phyloP scores from a whole-genome alignment of 1,284 basidiomycete species.

The Irpex sp. region DNA sequence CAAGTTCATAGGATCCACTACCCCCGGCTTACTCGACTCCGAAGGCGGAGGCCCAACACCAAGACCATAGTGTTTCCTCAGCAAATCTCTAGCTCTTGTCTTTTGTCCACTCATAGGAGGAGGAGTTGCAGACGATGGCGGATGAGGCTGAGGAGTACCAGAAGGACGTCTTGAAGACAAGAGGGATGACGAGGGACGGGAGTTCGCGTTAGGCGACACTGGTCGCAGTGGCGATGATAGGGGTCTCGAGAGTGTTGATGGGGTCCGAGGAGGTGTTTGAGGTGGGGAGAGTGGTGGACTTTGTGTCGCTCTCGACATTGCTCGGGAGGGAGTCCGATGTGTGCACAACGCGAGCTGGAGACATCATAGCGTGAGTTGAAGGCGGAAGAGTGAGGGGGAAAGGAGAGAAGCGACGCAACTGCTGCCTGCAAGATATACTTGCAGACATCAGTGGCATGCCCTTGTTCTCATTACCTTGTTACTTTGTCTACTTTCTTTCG shows the following conservation, averaged over 20 bases:
- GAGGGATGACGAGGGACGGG: conserved; percentile 2
- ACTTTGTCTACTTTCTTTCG: neutral
- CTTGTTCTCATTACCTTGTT: neutral
- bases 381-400: neutral
- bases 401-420: neutral
- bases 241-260: conserved; percentile 14
- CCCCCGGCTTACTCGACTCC: conserved; percentile 37
- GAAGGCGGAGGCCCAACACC: conserved; percentile 67
- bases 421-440: neutral
- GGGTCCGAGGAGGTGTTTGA: neutral
- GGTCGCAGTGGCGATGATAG: conserved; percentile 26
- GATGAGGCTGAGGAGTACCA: neutral
- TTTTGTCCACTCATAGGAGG: conserved; percentile 30
- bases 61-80: conserved; percentile 82
- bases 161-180: neutral
- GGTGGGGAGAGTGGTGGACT: conserved; percentile 10
- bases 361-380: too few relatives aligned
- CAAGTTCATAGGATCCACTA: conserved; percentile 75
- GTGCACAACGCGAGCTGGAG: too few relatives aligned
- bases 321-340: too few relatives aligned
- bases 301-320: conserved; percentile 6
- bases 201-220: conserved; percentile 18
- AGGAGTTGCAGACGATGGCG: conserved; percentile 12
- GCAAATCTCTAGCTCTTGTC: conserved; percentile 69
- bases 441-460: neutral